Evolutionary conservation across 371 early-diverging fungal species (phyloP), one percentile per base, ranked within the genome.

Genomic region (Batrachochytrium dendrobatidis): DNA sequence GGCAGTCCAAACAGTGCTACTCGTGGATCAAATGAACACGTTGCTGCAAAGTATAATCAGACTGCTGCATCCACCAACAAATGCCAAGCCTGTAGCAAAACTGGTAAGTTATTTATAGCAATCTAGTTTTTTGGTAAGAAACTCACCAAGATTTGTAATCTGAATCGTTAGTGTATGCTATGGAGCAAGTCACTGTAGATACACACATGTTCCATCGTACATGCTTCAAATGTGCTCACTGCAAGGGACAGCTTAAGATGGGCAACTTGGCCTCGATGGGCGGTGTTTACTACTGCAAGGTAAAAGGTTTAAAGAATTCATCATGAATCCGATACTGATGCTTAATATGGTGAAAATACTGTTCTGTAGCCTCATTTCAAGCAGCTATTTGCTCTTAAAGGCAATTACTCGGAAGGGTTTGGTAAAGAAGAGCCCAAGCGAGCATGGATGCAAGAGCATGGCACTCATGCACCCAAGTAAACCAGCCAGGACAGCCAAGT

Each of bases 371-470:
- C 64, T 2, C 79, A 79, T 57, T 76, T 74, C 54, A 72, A 75
- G 57, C 79, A 79, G 64, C 62, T 76, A 55, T 79, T 79, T 58
- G 64, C 62, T 39, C 50, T 74, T 26, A 79, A 79, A 58, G 79
- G 79, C 8, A 76, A 75, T 58, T 76, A 79, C 63, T 49, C 66
- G 34, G 75, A 72, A 28, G 75, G 70, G 1, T 73, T 69, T 49
- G 70, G 70, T 15, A 50, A 60, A 55, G 70, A 64, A 60, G 70
- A 64, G 31, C 71, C 64, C 46, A 75, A 70, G 64, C 46, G 46
- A 20, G 46, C 46, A 12, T 45, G 46, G 46, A 20, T 45, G 5
- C 46, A 45, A 3, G 46, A 45, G 5, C 46, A 45, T 26, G 46
- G 5, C 12, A 5, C 6, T 26, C 6, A 7, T 20, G 7, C 3